Conservation (phyloP, 2,329 filamentous ascomycete genomes). For the Aspergillus aculeatus region DNA sequence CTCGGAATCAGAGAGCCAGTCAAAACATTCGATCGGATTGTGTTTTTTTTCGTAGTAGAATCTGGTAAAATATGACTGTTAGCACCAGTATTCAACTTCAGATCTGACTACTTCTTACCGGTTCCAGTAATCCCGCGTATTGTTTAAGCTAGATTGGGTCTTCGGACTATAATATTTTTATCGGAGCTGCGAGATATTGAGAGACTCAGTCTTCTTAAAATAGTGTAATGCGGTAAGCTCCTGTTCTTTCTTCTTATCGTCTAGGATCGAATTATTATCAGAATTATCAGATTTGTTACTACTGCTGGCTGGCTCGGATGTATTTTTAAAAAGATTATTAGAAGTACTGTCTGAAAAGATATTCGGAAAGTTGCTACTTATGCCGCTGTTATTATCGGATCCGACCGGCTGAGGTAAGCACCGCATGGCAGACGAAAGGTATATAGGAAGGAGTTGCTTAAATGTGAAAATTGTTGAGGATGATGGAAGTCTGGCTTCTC, state of each 20-base stretch:
- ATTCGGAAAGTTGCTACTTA: background rate
- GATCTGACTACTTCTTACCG: conserved; percentile 14
- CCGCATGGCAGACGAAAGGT: background rate
- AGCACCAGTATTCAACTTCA: conserved; percentile 4
- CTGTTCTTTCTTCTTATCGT: conserved; percentile 7
- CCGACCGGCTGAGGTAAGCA: background rate
- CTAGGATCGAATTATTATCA: background rate
- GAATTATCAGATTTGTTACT: background rate
- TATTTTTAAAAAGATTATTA: background rate
- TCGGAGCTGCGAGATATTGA: conserved; percentile 27
- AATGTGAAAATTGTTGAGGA: background rate
- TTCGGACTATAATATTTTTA: conserved; percentile 28
- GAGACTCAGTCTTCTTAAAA: conserved; percentile 22
- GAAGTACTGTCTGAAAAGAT: background rate
- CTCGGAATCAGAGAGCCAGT: conserved; percentile 27
- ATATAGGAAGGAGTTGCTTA: conserved; percentile 13
- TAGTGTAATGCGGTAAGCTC: conserved; percentile 23
- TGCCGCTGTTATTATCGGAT: background rate
- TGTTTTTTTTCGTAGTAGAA: conserved; percentile 22
- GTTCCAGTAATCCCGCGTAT: conserved; percentile 26
- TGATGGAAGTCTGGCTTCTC: background rate
- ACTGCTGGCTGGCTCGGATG: background rate
- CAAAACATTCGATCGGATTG: conserved; percentile 19
- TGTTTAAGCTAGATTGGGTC: conserved; percentile 27
- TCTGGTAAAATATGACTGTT: conserved; percentile 18